Conservation (phyloP, 2,329 filamentous ascomycete species). For the Boeremia lycopersici region DNA sequence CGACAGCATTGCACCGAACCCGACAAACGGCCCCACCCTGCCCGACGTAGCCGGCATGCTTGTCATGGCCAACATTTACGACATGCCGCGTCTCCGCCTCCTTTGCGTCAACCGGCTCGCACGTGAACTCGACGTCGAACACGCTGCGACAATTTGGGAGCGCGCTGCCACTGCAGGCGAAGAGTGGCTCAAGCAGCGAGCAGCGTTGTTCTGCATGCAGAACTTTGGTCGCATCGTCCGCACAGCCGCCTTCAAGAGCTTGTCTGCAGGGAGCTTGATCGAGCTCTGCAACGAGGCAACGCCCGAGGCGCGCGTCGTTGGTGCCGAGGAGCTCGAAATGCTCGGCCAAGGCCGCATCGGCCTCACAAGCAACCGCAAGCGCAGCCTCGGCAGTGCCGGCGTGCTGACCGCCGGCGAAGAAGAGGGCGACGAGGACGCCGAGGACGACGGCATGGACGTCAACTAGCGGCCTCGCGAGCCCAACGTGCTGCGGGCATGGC, state of each 20-base stretch:
- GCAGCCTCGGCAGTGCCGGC: conserved; percentile 48
- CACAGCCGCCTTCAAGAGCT: conserved; percentile 80
- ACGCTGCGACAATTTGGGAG: conserved; percentile 96
- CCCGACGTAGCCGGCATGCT: conserved; percentile 90
- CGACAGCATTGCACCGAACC: conserved; percentile 71
- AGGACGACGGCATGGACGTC: conserved; percentile 52
- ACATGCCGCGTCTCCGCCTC: conserved; percentile 89
- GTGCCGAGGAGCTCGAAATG: conserved; percentile 79
- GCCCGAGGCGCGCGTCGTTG: conserved; percentile 86
- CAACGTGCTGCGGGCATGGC: not conserved
- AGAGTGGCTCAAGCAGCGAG: conserved; percentile 89
- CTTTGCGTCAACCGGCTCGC: conserved; percentile 89
- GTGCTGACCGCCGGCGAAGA: conserved; percentile 49
- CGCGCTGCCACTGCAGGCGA: conserved; percentile 88
- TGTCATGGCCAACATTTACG: conserved; percentile 98
- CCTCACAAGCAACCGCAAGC: conserved; percentile 48
- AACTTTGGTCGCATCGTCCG: conserved; percentile 96
- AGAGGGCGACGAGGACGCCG: conserved; percentile 51
- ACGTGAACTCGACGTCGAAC: conserved; percentile 90
- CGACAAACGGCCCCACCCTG: conserved; percentile 62
- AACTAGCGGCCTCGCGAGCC: conserved; percentile 28
- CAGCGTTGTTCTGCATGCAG: conserved; percentile 85
- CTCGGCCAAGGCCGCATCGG: conserved; percentile 58
- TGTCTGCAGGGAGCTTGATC: conserved; percentile 80
- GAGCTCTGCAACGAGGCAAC: conserved; percentile 94